Base-by-base conservation (phyloP, 768 basidiomycete species). In the Piloderma croceum region DNA sequence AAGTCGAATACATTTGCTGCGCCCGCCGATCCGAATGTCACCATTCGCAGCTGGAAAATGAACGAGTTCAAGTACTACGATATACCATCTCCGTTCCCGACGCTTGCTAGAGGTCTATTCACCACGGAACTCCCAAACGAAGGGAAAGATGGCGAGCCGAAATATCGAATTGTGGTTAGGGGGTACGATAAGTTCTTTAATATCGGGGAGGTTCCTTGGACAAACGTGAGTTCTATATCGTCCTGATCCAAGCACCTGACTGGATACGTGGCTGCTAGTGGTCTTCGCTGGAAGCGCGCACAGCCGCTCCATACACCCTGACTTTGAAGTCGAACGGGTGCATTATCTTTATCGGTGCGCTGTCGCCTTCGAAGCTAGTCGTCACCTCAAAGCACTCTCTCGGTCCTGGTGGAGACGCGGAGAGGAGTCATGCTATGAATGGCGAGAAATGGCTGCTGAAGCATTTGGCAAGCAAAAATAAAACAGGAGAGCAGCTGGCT, bases 131-230 rank as follows among this genome's bases (percentile, higher is more conserved):
- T 65, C 12, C 48, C 58, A 38, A 46, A 43, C 2, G 44, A 58
- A 40, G 53, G 59, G 31, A 59, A 54, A 27, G 63, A 59, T 31
- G 57, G 70, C 43, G 20, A 27, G 38, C 51, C 45, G 35, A 57
- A 55, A 38, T 61, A 70, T 44, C 66, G 81, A 41, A 92, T 99
- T 42, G 80, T 96, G 2, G 84, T 76, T 0, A 69, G 96, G 34
- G 96, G 94, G 0, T 98, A 99, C 57, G 96, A 98, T 69, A 99
- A 99, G 67, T 98, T 99, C 63, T 98, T 97, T 71, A 97, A 96
- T 57, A 89, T 96, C 22, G 89, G 83, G 3, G 96, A 99, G 60
- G 90, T 97, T 4, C 88, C 84, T 3, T 98, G 93, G 91, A 93
- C 85, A 1, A 80, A 81, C 42, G 94, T 94, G 56, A 51, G 87